These are phyloP conservation scores for Tubosaeta sp. DNA, from an alignment of 768 basidiomycete genomes.

Conservation along the genomic window DNA sequence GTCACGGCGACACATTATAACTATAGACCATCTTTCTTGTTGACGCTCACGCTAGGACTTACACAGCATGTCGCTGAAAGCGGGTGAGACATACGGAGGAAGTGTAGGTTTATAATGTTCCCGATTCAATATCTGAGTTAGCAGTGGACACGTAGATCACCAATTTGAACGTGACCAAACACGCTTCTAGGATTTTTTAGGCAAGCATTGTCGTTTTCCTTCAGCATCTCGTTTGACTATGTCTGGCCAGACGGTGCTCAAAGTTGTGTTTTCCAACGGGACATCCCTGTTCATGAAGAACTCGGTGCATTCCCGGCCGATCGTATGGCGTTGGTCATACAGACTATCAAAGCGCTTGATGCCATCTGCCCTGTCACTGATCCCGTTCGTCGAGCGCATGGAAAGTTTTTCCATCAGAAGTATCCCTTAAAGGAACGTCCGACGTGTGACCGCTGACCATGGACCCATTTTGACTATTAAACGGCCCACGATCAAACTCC, in stretches of 20 bases:
- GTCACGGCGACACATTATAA: not conserved
- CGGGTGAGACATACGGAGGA: slow-evolving; percentile 30
- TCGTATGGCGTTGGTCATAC: slow-evolving; percentile 12
- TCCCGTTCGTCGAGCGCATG: slow-evolving; percentile 32
- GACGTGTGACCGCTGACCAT: slow-evolving; percentile 28
- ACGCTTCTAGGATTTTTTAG: too few relatives aligned
- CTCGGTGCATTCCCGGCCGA: slow-evolving; percentile 28
- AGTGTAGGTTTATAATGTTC: not conserved
- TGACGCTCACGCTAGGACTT: too few relatives aligned
- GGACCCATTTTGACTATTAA: not conserved
- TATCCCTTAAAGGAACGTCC: slow-evolving; percentile 18
- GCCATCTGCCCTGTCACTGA: slow-evolving; percentile 20
- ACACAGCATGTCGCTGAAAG: slow-evolving; percentile 34
- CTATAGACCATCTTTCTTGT: slow-evolving; percentile 4
- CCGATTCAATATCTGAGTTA: not conserved
- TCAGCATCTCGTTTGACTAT: too few relatives aligned
- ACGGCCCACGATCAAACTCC: slow-evolving; percentile 34
- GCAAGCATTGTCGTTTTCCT: too few relatives aligned
- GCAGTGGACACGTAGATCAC: too few relatives aligned
- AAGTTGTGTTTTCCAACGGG: not conserved
- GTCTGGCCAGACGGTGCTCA: not conserved
- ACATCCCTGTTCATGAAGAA: too few relatives aligned
- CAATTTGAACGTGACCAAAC: too few relatives aligned
- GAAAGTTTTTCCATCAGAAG: slow-evolving; percentile 8
- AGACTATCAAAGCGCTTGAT: slow-evolving; percentile 14